These are phyloP conservation scores for Coniella lustricola DNA, from an alignment of 2,329 filamentous ascomycete genomes.

Conservation along the genomic window DNA sequence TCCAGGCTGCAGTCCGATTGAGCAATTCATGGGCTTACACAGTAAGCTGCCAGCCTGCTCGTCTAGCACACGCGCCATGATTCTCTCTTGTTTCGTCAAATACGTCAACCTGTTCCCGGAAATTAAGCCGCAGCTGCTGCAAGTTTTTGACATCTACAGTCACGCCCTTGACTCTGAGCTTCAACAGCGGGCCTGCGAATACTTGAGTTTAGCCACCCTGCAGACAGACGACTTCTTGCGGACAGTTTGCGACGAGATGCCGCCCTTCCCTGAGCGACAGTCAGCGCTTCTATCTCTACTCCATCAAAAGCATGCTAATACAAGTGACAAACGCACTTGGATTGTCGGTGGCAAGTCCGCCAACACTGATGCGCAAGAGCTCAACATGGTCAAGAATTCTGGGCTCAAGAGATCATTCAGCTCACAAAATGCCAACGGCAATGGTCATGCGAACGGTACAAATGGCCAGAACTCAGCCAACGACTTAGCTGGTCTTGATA, in stretches of 20 bases:
- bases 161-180: conserved; percentile 92
- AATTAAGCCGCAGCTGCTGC: conserved; percentile 89
- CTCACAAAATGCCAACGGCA: conserved; percentile 44
- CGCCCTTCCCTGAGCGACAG: conserved; percentile 89
- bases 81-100: conserved; percentile 92
- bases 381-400: conserved; percentile 71
- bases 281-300: conserved; percentile 86
- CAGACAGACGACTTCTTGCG: conserved; percentile 86
- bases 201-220: conserved; percentile 75
- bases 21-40: conserved; percentile 91
- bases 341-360: conserved; percentile 95
- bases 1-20: conserved; percentile 86
- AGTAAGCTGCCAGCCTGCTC: conserved; percentile 85
- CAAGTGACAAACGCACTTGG: conserved; percentile 94
- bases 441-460: conserved; percentile 35
- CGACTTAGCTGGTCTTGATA: conserved; percentile 77
- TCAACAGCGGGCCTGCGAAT: conserved; percentile 94
- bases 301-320: conserved; percentile 88
- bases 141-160: conserved; percentile 86
- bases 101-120: conserved; percentile 98
- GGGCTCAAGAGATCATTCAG: conserved; percentile 85
- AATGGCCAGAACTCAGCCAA: conserved; percentile 45
- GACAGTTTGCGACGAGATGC: conserved; percentile 97
- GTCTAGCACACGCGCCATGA: conserved; percentile 83
- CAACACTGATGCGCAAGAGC: conserved; percentile 72